Percentiles rank a stretch among this genome's conserved stretches.
phyloP scores from a whole-genome alignment of 2,329 filamentous ascomycete species.

The Pseudocercospora fuligena region DNA sequence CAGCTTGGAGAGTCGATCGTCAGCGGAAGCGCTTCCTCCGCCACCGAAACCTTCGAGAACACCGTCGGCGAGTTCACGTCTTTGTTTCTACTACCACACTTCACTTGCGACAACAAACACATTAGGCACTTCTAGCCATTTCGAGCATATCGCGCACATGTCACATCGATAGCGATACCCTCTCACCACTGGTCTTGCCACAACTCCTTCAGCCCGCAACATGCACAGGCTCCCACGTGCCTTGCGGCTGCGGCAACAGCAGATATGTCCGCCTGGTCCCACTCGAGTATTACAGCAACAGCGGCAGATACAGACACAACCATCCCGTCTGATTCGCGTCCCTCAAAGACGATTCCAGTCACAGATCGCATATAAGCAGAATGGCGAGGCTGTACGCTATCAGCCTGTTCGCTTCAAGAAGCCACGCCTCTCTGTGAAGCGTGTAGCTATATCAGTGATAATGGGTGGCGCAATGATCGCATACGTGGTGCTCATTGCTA shows the following conservation, averaged over 20 bases:
- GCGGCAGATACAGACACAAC: background rate
- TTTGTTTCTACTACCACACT: conserved; percentile 13
- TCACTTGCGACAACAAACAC: conserved; percentile 12
- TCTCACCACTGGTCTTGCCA: background rate
- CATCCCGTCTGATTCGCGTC: conserved; percentile 13
- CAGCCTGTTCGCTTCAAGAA: conserved; percentile 49
- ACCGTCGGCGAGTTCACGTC: conserved; percentile 11
- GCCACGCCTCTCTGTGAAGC: conserved; percentile 42
- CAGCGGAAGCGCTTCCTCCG: background rate
- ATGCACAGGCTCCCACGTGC: conserved; percentile 39
- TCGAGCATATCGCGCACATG: conserved; percentile 2
- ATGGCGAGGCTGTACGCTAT: conserved; percentile 32
- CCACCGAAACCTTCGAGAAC: conserved; percentile 2
- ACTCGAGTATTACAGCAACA: conserved; percentile 15
- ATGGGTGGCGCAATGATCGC: conserved; percentile 31
- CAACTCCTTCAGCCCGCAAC: conserved; percentile 12
- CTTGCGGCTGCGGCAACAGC: conserved; percentile 36
- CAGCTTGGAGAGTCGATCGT: background rate
- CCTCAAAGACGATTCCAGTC: conserved; percentile 20
- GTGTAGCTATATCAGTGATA: conserved; percentile 15
- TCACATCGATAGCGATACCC: background rate
- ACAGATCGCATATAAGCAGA: conserved; percentile 22
- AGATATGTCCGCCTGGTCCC: conserved; percentile 16
- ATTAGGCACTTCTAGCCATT: background rate
- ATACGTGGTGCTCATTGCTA: conserved; percentile 32